A percentile compares a stretch with the other conserved stretches of the same genome.
phyloP scores from a whole-genome alignment of 2,329 filamentous ascomycete genomes.

The Arthroderma sp. region DNA sequence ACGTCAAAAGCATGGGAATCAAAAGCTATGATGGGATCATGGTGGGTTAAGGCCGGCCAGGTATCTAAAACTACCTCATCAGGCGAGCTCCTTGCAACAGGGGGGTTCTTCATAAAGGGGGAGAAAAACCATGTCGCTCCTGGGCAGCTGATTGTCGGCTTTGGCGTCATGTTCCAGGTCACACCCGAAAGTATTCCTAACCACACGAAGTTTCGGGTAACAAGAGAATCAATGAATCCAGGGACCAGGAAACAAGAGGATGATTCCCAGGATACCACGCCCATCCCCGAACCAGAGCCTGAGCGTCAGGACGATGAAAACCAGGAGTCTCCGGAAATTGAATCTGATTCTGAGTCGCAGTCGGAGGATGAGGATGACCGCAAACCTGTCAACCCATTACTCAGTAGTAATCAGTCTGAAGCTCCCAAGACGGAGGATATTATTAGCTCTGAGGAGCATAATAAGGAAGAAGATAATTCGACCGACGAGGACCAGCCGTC shows the following conservation, averaged over 20 bases:
- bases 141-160: constrained; percentile 72
- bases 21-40: constrained; percentile 88
- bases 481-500: not conserved
- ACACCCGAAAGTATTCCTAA: constrained; percentile 74
- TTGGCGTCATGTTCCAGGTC: constrained; percentile 76
- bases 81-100: constrained; percentile 67
- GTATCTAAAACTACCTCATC: constrained; percentile 71
- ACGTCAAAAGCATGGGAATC: constrained; percentile 89
- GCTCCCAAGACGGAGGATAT: too few species aligned
- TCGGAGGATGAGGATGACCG: not conserved
- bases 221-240: constrained; percentile 15
- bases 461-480: constrained; percentile 2
- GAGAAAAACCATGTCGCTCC: constrained; percentile 88
- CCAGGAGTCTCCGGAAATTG: not conserved
- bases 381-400: too few species aligned
- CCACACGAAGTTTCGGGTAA: constrained; percentile 61
- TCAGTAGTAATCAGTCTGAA: too few species aligned
- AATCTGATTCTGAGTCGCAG: not conserved
- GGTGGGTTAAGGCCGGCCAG: constrained; percentile 86
- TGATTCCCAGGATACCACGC: constrained; percentile 13
- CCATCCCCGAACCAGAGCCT: not conserved
- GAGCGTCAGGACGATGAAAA: not conserved
- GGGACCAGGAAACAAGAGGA: constrained; percentile 5
- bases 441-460: constrained; percentile 2
- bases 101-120: constrained; percentile 68